A percentile compares a stretch with the other conserved stretches of the same genome.
Conservation (phyloP, 2,329 filamentous ascomycete species). For the Cladosporium austrohemisphaericum region DNA sequence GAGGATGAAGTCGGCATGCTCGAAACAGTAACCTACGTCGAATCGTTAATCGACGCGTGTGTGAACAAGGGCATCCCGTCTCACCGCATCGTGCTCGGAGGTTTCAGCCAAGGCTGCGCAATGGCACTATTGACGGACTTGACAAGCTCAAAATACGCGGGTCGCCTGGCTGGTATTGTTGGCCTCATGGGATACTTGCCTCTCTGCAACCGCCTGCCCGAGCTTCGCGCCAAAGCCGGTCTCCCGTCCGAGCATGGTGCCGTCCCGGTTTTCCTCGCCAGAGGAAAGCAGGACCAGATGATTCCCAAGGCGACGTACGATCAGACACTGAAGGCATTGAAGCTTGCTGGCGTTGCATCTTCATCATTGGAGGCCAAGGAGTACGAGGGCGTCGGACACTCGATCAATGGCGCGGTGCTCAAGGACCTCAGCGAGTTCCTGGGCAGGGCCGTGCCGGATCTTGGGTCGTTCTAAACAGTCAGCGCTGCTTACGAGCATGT, state of each 20-base stretch:
- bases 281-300: conserved; percentile 47
- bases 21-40: conserved; percentile 39
- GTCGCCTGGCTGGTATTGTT: conserved; percentile 40
- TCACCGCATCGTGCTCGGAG: conserved; percentile 44
- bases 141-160: conserved; percentile 37
- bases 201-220: conserved; percentile 37
- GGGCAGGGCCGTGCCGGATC: conserved; percentile 38
- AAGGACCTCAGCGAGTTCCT: conserved; percentile 45
- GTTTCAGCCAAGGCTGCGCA: conserved; percentile 49
- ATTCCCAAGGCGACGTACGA: conserved; percentile 44
- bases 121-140: conserved; percentile 44
- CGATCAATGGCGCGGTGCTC: conserved; percentile 40
- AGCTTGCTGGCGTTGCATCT: conserved; percentile 38
- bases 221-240: conserved; percentile 36
- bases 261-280: conserved; percentile 45
- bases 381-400: conserved; percentile 49
- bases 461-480: too few relatives aligned
- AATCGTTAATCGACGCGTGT: conserved; percentile 41
- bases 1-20: conserved; percentile 47
- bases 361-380: conserved; percentile 40
- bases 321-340: conserved; percentile 40
- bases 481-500: too few relatives aligned
- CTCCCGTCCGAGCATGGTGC: conserved; percentile 34
- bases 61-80: conserved; percentile 39
- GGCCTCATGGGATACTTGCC: conserved; percentile 49